These are phyloP conservation scores for Calonectria fujianensis DNA, from an alignment of 2,329 filamentous ascomycete genomes.

Conservation along the genomic window DNA sequence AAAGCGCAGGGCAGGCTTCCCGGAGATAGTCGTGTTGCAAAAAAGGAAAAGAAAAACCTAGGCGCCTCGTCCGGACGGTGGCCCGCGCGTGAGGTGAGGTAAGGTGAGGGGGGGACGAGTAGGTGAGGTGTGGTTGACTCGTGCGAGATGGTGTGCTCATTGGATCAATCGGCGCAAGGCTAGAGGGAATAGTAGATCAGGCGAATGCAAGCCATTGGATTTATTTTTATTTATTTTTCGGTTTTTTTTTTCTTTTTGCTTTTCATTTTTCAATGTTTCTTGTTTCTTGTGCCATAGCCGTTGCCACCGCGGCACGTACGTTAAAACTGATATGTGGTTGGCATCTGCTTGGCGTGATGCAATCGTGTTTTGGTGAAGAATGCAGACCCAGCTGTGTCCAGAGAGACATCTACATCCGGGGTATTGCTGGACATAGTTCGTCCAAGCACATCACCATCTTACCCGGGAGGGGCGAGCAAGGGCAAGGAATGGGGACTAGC, in stretches of 20 bases:
- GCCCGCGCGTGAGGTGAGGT: not conserved
- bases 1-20: slow-evolving; percentile 17
- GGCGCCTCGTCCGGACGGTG: slow-evolving; percentile 33
- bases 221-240: not conserved
- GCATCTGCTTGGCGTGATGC: not conserved
- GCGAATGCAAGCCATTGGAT: slow-evolving; percentile 10
- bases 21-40: slow-evolving; percentile 20
- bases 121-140: slow-evolving; percentile 27
- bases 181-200: slow-evolving; percentile 16
- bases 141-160: slow-evolving; percentile 18
- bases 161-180: not conserved
- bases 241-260: not conserved
- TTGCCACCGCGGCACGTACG: not conserved
- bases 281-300: not conserved
- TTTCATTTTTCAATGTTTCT: not conserved
- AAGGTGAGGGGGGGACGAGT: not conserved
- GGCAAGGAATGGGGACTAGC: slow-evolving; percentile 28
- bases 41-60: slow-evolving; percentile 24
- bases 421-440: slow-evolving; percentile 33
- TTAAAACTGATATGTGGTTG: not conserved
- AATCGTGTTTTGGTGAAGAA: not conserved
- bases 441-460: slow-evolving; percentile 26
- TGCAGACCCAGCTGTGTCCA: not conserved
- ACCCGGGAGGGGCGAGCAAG: slow-evolving; percentile 28
- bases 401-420: slow-evolving; percentile 23